A percentile compares a stretch with the other conserved stretches of the same genome.
Conservation (phyloP, 1,284 basidiomycete species). For the Moesziomyces sp. region DNA sequence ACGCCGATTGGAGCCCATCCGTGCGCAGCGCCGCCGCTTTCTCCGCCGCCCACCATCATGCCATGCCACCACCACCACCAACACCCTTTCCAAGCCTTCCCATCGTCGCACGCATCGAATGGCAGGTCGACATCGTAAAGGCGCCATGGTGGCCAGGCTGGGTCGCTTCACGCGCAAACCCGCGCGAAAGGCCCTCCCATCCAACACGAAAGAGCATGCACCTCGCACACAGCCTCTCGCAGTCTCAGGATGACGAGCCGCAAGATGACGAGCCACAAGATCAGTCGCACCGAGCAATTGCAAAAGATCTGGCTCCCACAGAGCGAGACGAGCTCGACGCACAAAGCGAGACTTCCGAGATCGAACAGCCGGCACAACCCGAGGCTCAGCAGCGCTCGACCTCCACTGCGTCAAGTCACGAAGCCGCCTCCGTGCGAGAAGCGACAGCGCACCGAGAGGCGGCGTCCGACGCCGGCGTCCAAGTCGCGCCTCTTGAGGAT, state of each 20-base stretch:
- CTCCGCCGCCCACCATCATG: conserved; percentile 5
- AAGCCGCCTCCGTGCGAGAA: too few relatives aligned
- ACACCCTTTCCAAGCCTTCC: conserved; percentile 42
- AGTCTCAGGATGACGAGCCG: conserved; percentile 1
- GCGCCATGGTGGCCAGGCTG: conserved; percentile 61
- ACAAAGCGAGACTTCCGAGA: too few relatives aligned
- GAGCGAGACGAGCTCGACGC: too few relatives aligned
- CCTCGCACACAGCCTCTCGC: conserved; percentile 8
- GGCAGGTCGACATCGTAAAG: conserved; percentile 58
- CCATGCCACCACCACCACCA: background rate
- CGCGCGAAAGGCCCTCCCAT: conserved; percentile 1
- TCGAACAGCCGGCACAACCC: too few relatives aligned
- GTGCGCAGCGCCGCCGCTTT: conserved; percentile 21
- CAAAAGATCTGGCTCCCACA: too few relatives aligned
- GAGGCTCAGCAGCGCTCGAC: too few relatives aligned
- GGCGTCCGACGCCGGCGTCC: too few relatives aligned
- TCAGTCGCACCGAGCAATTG: background rate
- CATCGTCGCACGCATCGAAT: conserved; percentile 63
- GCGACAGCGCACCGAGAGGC: too few relatives aligned
- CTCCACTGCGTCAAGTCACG: too few relatives aligned
- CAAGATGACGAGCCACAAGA: background rate
- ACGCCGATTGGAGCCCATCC: conserved; percentile 33
- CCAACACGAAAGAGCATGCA: conserved; percentile 24
- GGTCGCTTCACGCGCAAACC: conserved; percentile 13
- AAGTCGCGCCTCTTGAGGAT: too few relatives aligned